Evolutionary conservation across 768 basidiomycete species (phyloP).

Genomic region (Termitomyces sp.): DNA sequence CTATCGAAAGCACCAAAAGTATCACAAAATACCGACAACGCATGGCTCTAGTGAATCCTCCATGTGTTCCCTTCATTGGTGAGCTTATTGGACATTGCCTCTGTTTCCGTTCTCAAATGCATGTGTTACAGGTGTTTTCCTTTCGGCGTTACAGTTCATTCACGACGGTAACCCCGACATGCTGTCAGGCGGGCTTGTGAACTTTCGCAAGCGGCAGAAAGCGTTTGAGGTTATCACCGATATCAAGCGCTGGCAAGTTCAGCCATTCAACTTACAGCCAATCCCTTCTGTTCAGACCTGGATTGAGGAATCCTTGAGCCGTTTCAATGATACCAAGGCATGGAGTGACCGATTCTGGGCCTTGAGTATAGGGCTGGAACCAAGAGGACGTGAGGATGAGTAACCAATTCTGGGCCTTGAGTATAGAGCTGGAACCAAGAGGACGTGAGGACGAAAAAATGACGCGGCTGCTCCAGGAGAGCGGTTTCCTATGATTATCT

Average conservation of each 20-base stretch:
- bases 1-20: constrained; percentile 90
- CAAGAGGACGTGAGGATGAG: constrained; percentile 94
- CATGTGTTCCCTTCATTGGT: constrained; percentile 98
- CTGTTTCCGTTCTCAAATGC: constrained; percentile 1
- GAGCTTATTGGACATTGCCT: constrained; percentile 17
- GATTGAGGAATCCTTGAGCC: constrained; percentile 75
- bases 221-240: constrained; percentile 94
- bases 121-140: constrained; percentile 74
- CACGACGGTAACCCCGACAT: constrained; percentile 93
- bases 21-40: constrained; percentile 88
- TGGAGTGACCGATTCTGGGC: constrained; percentile 83
- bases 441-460: constrained; percentile 97
- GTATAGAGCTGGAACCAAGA: constrained; percentile 85
- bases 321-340: constrained; percentile 65
- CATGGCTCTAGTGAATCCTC: constrained; percentile 80
- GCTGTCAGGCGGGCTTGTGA: constrained; percentile 78
- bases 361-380: constrained; percentile 82
- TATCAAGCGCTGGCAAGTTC: constrained; percentile 93
- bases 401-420: constrained; percentile 83
- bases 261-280: constrained; percentile 80
- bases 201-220: constrained; percentile 94
- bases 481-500: constrained; percentile 66
- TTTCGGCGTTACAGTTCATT: constrained; percentile 93
- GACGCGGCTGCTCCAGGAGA: constrained; percentile 84
- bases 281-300: constrained; percentile 68